Percentiles rank a stretch among this genome's conserved stretches.
phyloP scores from a whole-genome alignment of 202 grass and related monocot species.

The Setaria viridis region DNA sequence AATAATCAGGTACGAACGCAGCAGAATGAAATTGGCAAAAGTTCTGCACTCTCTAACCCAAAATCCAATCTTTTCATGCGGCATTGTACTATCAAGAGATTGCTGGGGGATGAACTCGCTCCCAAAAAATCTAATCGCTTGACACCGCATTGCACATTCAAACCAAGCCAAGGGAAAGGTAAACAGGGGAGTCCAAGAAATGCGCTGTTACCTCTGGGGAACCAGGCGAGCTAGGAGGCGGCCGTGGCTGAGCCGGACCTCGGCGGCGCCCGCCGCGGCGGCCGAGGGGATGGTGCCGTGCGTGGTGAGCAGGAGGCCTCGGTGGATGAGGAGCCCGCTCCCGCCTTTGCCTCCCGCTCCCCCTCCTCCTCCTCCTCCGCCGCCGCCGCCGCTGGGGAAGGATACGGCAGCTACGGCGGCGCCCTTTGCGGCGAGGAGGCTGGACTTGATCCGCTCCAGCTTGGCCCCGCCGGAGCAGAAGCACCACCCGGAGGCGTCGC shows the following conservation, averaged over 20 bases:
- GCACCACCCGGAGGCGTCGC: constrained; percentile 74
- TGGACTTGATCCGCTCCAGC: constrained; percentile 83
- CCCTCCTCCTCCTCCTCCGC: neutral
- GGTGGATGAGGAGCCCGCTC: constrained; percentile 90
- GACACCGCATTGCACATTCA: constrained; percentile 6
- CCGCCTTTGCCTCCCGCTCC: constrained; percentile 51
- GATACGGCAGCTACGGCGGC: constrained; percentile 72
- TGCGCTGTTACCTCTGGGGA: constrained; percentile 68
- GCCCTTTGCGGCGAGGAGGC: constrained; percentile 71
- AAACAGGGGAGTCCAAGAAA: constrained; percentile 21
- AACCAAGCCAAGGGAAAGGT: neutral
- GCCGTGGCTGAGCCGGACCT: constrained; percentile 70
- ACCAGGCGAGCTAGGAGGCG: constrained; percentile 66
- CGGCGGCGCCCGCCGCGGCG: constrained; percentile 59
- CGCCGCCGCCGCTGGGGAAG: constrained; percentile 43
- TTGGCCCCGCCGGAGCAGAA: constrained; percentile 85
- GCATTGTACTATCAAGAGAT: constrained; percentile 16
- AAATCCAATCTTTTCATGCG: constrained; percentile 22
- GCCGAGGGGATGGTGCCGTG: constrained; percentile 81
- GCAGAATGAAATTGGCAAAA: constrained; percentile 26
- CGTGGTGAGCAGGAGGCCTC: constrained; percentile 78
- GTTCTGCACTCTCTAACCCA: neutral
- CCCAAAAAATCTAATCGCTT: constrained; percentile 24
- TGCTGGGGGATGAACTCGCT: neutral
- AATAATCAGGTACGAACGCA: neutral